phyloP scores from a whole-genome alignment of 148 eudicot species.

The Gaultheria prostrata region DNA sequence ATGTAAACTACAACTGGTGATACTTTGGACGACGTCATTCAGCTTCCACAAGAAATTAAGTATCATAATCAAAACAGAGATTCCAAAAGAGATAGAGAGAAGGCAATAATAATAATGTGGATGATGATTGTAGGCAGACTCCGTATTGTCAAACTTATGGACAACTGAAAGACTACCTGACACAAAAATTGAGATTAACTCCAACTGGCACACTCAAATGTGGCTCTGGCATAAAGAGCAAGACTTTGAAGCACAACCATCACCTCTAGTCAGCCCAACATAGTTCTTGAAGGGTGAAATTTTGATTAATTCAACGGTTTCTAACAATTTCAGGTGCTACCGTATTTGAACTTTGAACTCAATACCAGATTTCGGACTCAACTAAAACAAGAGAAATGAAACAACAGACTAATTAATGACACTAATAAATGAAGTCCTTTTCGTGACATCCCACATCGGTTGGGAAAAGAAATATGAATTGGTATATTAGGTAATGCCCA shows the following conservation, averaged over 20 bases:
- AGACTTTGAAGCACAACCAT: neutral
- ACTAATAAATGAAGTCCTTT: neutral
- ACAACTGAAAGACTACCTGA: neutral
- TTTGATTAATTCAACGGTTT: neutral
- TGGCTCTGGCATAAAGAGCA: neutral
- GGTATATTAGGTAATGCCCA: too few relatives aligned
- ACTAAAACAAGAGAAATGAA: neutral
- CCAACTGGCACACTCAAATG: neutral
- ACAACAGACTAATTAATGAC: neutral
- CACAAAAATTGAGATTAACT: neutral
- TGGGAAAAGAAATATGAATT: too few relatives aligned
- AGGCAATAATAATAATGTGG: neutral
- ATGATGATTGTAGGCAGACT: neutral
- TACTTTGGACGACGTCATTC: neutral
- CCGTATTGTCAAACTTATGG: neutral
- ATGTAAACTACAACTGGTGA: constrained; percentile 14
- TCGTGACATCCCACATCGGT: too few relatives aligned
- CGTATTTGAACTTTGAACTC: neutral
- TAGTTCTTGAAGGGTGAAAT: neutral
- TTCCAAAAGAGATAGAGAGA: neutral
- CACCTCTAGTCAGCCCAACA: neutral
- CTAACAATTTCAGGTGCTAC: neutral
- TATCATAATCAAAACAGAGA: neutral
- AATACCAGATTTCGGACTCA: neutral
- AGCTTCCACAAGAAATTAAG: neutral